Evolutionary conservation across 2,329 filamentous ascomycete genomes (phyloP).

Genomic region (Fusarium circinatum): DNA sequence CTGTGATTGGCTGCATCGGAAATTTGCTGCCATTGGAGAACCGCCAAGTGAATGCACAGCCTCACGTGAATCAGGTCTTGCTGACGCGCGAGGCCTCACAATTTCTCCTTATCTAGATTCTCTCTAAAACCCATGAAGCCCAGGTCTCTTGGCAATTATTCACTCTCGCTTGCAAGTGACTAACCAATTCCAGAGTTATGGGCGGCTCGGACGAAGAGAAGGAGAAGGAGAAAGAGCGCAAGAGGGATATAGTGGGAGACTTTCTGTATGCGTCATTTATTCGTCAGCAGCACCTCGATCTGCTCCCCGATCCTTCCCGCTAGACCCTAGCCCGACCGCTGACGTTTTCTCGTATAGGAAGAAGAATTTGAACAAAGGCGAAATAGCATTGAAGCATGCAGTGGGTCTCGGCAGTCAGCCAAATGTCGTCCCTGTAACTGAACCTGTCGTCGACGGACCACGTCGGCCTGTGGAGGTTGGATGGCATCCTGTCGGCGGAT

Average conservation of each 20-base stretch:
- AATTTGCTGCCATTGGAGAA: background rate
- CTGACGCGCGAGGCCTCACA: constrained; percentile 16
- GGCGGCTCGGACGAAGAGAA: constrained; percentile 21
- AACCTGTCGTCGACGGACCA: constrained; percentile 46
- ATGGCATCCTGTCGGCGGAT: constrained; percentile 68
- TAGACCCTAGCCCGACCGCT: background rate
- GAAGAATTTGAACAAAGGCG: constrained; percentile 49
- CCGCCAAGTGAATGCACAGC: constrained; percentile 11
- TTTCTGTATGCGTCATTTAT: constrained; percentile 48
- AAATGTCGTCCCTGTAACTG: constrained; percentile 46
- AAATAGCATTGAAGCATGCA: constrained; percentile 51
- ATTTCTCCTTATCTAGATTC: background rate
- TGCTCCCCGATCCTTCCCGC: background rate
- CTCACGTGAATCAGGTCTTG: constrained; percentile 24
- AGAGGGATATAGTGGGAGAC: constrained; percentile 47
- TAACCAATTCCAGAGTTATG: background rate
- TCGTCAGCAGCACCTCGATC: background rate
- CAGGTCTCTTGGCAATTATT: too few relatives aligned
- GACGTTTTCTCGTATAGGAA: constrained; percentile 32
- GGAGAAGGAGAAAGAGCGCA: constrained; percentile 39
- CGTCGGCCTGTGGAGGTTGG: constrained; percentile 59
- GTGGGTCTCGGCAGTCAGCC: constrained; percentile 46
- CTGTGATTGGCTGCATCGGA: constrained; percentile 13
- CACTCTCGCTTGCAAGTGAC: background rate
- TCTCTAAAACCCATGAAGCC: background rate